Conservation (phyloP, 2,329 filamentous ascomycete genomes). For the Cercospora sp. region DNA sequence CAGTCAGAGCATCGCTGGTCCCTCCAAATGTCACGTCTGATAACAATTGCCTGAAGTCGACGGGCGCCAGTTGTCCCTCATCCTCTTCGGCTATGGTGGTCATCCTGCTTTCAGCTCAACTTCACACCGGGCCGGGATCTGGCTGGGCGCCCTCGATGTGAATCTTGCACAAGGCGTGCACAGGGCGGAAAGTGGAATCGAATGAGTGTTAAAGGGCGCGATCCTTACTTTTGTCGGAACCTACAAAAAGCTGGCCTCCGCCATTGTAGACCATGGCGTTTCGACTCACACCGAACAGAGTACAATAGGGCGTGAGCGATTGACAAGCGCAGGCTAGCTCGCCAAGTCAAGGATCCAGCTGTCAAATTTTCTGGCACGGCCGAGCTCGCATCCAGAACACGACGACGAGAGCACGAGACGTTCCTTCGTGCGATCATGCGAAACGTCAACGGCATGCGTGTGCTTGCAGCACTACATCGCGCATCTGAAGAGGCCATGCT, state of each 20-base stretch:
- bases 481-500: not conserved
- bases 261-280: not conserved
- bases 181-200: not conserved
- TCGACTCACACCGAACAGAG: conserved; percentile 13
- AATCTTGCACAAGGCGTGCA: conserved; percentile 9
- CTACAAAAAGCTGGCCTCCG: conserved; percentile 8
- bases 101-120: conserved; percentile 15
- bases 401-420: not conserved
- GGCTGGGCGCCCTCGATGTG: not conserved
- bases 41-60: conserved; percentile 21
- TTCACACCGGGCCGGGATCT: conserved; percentile 1
- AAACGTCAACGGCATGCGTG: not conserved
- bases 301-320: conserved; percentile 15
- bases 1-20: conserved; percentile 10
- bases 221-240: not conserved
- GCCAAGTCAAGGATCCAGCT: conserved; percentile 11
- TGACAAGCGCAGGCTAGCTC: conserved; percentile 13
- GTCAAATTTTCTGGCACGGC: conserved; percentile 9
- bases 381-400: not conserved
- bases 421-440: not conserved
- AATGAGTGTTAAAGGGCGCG: conserved; percentile 8
- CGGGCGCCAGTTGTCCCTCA: conserved; percentile 18
- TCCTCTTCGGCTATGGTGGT: conserved; percentile 22
- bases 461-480: not conserved
- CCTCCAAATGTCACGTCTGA: conserved; percentile 20